Conservation (phyloP, 306 rosid genomes). For the Quercus ilex region DNA sequence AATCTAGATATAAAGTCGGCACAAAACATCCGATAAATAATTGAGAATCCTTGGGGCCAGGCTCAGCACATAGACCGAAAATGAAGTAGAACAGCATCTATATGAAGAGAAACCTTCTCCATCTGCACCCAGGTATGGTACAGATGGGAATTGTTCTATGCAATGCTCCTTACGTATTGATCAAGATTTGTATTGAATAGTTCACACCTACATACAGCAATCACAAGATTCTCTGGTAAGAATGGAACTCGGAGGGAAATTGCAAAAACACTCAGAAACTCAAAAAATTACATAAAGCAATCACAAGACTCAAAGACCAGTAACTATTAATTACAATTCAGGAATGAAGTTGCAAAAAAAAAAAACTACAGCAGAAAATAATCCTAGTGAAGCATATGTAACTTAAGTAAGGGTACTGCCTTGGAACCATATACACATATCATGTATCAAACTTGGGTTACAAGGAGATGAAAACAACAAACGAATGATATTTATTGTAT, state of each 20-base stretch:
- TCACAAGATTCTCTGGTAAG: not conserved
- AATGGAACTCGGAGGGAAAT: not conserved
- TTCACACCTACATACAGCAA: slow-evolving; percentile 59
- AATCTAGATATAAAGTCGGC: not conserved
- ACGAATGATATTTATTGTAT: not conserved
- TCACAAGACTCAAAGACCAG: not conserved
- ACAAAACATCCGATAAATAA: not conserved
- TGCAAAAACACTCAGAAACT: not conserved
- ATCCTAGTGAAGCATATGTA: not conserved
- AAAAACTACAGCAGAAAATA: not conserved
- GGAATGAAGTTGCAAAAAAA: too few species aligned
- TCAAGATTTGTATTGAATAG: slow-evolving; percentile 85
- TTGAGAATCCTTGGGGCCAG: not conserved
- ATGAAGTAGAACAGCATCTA: not conserved
- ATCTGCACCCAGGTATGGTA: too few species aligned
- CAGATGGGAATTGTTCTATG: slow-evolving; percentile 32
- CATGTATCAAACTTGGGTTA: too few species aligned
- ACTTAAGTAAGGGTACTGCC: not conserved
- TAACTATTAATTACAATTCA: not conserved
- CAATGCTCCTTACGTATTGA: slow-evolving; percentile 85
- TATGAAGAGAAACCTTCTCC: not conserved
- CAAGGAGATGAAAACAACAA: not conserved
- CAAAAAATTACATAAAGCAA: slow-evolving; percentile 25
- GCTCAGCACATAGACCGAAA: not conserved
- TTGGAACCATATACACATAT: too few species aligned